Base-by-base conservation (phyloP, 768 basidiomycete genomes). In the Rhizopogon roseolus region DNA sequence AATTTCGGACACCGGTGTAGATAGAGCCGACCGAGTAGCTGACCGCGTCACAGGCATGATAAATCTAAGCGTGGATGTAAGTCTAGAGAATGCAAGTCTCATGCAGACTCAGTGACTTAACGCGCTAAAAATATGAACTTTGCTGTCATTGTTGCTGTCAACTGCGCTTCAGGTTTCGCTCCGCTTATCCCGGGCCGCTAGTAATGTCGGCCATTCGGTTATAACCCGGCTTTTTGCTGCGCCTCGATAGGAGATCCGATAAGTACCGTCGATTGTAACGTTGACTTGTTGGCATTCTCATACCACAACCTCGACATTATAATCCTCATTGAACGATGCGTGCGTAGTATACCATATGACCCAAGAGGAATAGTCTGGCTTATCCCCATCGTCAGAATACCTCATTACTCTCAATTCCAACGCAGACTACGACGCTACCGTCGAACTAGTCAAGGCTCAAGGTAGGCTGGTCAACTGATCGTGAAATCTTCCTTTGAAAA, bases 21-120 rank as follows among this genome's bases (percentile, higher is more conserved):
- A 53, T 11, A 32, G 5, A 22, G 43, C 27, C 22, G 57, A 49
- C 40, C 70, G 66, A 50, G 54, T 68, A 42, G 62, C 49, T 49
- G 70, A 72, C 38, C 70, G 70, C 13, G 70, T 71, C 40, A 64
- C 60, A 46, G 69, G 70, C 74, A 75, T 75, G 9, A 5, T 63
- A 54, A 55, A 36, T 48, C 34, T 36, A 22, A 34, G 17, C 29
- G 6, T 45, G 19, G 29, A 29, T 29, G n/a, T 29, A 19, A 7
- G 13, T 32, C 29, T 4, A 34, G n/a, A 22, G 10, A 14, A 48
- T 16, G 5, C 17, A 48, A 25, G 34, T 48, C 19, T 22, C 19
- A 36, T 36, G 1, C 29, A 32, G 22, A 22, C 22, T 22, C 22
- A 22, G 22, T 22, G 3, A 22, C 22, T 22, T 22, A 22, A 22